phyloP scores from a whole-genome alignment of 768 basidiomycete species.

The Lentinula sp. region DNA sequence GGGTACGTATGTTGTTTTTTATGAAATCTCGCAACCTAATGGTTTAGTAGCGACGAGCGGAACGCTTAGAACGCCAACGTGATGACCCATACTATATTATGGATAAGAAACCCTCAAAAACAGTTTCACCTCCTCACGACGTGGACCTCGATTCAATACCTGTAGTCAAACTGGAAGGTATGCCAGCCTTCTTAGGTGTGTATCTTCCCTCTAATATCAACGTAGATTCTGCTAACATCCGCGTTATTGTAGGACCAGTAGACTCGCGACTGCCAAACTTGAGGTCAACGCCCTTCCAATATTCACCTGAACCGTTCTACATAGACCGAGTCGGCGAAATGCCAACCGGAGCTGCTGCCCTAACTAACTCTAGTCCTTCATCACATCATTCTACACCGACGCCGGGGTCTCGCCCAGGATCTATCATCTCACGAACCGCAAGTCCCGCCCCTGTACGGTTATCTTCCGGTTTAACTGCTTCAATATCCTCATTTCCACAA shows the following conservation, averaged over 20 bases:
- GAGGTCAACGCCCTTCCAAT: slow-evolving; percentile 30
- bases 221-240: not conserved
- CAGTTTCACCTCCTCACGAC: slow-evolving; percentile 10
- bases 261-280: slow-evolving; percentile 40
- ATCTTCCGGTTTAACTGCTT: slow-evolving; percentile 17
- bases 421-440: slow-evolving; percentile 17
- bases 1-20: slow-evolving; percentile 35
- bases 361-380: slow-evolving; percentile 6
- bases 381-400: slow-evolving; percentile 21
- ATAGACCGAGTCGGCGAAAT: slow-evolving; percentile 84
- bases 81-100: slow-evolving; percentile 93
- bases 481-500: slow-evolving; percentile 34
- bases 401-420: slow-evolving; percentile 16
- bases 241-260: slow-evolving; percentile 17
- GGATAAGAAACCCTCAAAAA: slow-evolving; percentile 45
- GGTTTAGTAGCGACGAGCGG: slow-evolving; percentile 57
- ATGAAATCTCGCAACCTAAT: not conserved
- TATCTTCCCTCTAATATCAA: slow-evolving; percentile 15
- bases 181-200: slow-evolving; percentile 40
- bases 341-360: slow-evolving; percentile 52
- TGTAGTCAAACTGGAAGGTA: slow-evolving; percentile 75
- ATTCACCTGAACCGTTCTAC: slow-evolving; percentile 42
- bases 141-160: slow-evolving; percentile 91
- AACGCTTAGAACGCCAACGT: slow-evolving; percentile 65
- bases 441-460: slow-evolving; percentile 17